Evolutionary conservation across 2,329 filamentous ascomycete species (phyloP).

Genomic region (Phaeosphaeriaceae sp.): DNA sequence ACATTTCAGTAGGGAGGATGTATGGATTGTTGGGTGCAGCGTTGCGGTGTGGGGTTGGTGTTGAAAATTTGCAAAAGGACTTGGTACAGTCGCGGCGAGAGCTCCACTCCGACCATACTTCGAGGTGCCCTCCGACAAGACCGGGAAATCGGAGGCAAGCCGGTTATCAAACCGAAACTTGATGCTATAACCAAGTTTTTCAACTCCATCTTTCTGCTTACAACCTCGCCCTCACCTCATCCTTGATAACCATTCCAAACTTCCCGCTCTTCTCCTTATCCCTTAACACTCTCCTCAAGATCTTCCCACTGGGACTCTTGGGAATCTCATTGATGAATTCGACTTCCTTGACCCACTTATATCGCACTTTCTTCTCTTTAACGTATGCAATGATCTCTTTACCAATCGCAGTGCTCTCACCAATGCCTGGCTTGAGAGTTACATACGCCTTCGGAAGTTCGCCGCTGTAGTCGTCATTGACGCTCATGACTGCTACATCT

Average conservation of each 20-base stretch:
- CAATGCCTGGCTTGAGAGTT: conserved; percentile 46
- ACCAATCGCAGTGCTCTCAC: conserved; percentile 39
- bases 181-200: too few species aligned
- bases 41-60: neutral
- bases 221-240: conserved; percentile 48
- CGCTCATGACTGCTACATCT: conserved; percentile 63
- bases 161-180: too few species aligned
- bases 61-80: neutral
- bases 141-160: too few species aligned
- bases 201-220: too few species aligned
- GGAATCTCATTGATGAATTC: conserved; percentile 57
- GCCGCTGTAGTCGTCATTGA: conserved; percentile 60
- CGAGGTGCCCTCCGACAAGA: neutral
- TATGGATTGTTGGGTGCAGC: neutral
- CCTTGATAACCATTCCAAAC: conserved; percentile 30
- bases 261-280: conserved; percentile 44
- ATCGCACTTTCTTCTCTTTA: conserved; percentile 53
- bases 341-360: conserved; percentile 56
- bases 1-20: neutral
- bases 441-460: conserved; percentile 56
- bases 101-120: neutral
- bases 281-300: conserved; percentile 54
- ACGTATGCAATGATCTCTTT: conserved; percentile 54
- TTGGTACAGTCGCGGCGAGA: neutral
- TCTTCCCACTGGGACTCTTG: conserved; percentile 57